These are phyloP conservation scores for Pugionium dolabratum DNA, from an alignment of 345 rosid genomes.

Conservation along the genomic window DNA sequence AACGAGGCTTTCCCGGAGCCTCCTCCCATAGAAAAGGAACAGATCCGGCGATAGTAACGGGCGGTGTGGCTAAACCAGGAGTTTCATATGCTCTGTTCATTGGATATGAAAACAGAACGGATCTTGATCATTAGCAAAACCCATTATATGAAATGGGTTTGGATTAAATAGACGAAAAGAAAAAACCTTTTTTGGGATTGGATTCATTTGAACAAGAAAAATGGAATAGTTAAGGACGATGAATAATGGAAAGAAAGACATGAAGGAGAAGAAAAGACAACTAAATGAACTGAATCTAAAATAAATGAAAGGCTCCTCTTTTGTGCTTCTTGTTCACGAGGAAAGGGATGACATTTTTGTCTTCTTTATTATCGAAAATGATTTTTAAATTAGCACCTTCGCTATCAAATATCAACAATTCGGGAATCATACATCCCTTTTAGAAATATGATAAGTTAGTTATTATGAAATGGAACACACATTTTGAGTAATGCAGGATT, in stretches of 20 bases:
- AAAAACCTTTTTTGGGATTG: conserved; percentile 15
- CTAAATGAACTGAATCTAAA: neutral
- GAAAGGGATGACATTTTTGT: neutral
- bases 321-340: conserved; percentile 50
- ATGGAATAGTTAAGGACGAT: conserved; percentile 39
- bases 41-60: conserved; percentile 54
- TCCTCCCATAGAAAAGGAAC: conserved; percentile 93
- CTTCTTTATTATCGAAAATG: conserved; percentile 11
- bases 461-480: neutral
- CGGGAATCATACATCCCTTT: neutral
- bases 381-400: conserved; percentile 14
- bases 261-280: conserved; percentile 29
- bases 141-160: conserved; percentile 38
- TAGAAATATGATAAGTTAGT: neutral
- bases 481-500: no score
- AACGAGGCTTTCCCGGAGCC: conserved; percentile 81
- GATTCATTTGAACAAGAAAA: conserved; percentile 41
- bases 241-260: conserved; percentile 21
- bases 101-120: conserved; percentile 52
- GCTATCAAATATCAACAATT: conserved; percentile 6
- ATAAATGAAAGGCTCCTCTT: conserved; percentile 43
- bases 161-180: conserved; percentile 31
- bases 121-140: conserved; percentile 28
- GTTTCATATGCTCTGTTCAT: conserved; percentile 39
- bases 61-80: conserved; percentile 60